Conservation (phyloP, 139 green algal genomes). For the Chlamydomonas incerta region DNA sequence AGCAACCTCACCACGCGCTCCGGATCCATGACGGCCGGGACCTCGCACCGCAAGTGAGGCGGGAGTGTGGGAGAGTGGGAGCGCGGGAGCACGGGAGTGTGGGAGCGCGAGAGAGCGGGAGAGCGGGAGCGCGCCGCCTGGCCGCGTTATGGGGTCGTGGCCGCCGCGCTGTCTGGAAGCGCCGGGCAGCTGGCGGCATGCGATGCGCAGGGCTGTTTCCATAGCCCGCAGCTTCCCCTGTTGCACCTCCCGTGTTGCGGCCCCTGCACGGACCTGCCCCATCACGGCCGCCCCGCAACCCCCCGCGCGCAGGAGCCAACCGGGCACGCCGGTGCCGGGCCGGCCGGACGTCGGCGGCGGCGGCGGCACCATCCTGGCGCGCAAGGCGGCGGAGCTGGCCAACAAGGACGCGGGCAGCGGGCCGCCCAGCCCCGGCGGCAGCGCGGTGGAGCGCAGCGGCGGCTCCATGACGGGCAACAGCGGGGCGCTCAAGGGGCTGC, state of each 20-base stretch:
- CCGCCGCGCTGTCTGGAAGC: no score
- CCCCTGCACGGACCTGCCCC: no score
- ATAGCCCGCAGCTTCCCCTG: no score
- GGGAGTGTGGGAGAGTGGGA: no score
- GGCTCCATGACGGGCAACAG: not conserved
- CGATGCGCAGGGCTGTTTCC: no score
- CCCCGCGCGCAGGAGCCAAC: not conserved
- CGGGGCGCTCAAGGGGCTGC: not conserved
- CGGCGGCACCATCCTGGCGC: slow-evolving; percentile 30
- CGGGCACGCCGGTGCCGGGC: not conserved
- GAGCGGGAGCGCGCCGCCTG: no score
- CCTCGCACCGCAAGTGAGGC: not conserved
- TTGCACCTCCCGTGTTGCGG: no score
- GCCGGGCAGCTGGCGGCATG: no score
- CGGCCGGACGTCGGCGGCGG: not conserved
- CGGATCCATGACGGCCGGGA: not conserved
- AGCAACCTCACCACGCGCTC: not conserved
- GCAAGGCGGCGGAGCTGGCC: not conserved
- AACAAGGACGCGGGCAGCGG: not conserved
- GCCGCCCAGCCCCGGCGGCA: not conserved
- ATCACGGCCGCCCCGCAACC: no score
- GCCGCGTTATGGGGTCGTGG: no score
- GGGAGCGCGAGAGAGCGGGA: no score
- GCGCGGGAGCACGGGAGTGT: no score
- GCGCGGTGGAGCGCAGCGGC: slow-evolving; percentile 8